Percentiles rank a stretch among this genome's conserved stretches.
phyloP scores from a whole-genome alignment of 306 rosid genomes.

The Astragalus membranaceus region DNA sequence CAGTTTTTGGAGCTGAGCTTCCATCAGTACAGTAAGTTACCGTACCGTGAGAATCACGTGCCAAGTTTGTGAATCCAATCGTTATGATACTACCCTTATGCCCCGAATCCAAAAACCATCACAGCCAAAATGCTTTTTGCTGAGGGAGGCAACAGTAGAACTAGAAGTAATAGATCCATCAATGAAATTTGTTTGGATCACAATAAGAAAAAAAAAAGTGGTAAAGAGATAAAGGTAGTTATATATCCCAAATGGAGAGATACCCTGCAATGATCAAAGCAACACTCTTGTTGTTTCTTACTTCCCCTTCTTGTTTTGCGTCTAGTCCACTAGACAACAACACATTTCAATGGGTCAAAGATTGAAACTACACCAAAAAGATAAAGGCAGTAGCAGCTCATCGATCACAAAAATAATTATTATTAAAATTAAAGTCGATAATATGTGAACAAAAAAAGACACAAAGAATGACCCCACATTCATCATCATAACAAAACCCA shows the following conservation, averaged over 20 bases:
- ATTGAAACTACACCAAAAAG: conserved; percentile 37
- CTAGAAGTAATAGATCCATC: conserved; percentile 4
- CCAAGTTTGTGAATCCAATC: conserved; percentile 27
- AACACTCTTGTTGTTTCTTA: conserved; percentile 22
- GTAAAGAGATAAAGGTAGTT: conserved; percentile 18
- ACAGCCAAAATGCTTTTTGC: conserved; percentile 35
- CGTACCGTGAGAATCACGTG: conserved; percentile 72
- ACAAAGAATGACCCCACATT: conserved; percentile 27
- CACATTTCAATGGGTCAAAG: conserved; percentile 52
- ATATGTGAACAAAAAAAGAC: not conserved
- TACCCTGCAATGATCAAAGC: conserved; percentile 42
- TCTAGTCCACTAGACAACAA: conserved; percentile 27
- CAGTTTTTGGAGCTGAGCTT: conserved; percentile 36
- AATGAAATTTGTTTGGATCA: conserved; percentile 18
- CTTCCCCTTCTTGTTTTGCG: conserved; percentile 22
- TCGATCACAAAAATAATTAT: not conserved
- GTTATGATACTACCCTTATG: conserved; percentile 43
- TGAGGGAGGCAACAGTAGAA: conserved; percentile 25
- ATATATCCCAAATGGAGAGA: not conserved
- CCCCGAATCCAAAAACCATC: conserved; percentile 45
- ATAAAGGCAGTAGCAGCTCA: conserved; percentile 15
- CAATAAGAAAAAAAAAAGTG: not conserved
- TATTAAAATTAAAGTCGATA: not conserved
- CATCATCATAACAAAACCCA: conserved; percentile 35
- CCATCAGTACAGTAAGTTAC: not conserved